These are phyloP conservation scores for Anastatica hierochuntica DNA, from an alignment of 345 rosid species.

Conservation along the genomic window DNA sequence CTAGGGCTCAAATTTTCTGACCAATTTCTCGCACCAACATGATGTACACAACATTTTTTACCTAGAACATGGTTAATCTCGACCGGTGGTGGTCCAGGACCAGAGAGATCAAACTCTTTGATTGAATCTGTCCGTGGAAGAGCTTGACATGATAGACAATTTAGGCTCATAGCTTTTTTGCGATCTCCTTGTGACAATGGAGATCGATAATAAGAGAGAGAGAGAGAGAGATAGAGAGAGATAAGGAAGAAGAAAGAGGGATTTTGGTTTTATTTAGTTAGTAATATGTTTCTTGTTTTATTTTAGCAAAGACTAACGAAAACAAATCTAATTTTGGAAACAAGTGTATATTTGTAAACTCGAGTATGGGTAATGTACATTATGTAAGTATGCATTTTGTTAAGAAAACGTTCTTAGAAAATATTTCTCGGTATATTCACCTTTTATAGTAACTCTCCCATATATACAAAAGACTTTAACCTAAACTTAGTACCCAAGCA, in stretches of 20 bases:
- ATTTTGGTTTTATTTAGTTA: constrained; percentile 12
- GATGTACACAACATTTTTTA: constrained; percentile 30
- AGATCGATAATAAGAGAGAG: constrained; percentile 3
- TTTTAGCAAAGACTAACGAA: constrained; percentile 17
- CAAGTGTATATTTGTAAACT: constrained; percentile 5
- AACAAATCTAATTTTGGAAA: constrained; percentile 9
- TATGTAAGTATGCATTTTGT: no score
- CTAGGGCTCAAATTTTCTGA: constrained; percentile 37
- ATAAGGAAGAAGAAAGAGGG: neutral
- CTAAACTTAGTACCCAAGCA: no score
- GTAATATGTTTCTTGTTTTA: neutral
- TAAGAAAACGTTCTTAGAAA: no score
- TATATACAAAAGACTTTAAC: no score
- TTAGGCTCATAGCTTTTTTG: constrained; percentile 36
- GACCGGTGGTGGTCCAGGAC: constrained; percentile 20
- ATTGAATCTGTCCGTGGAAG: constrained; percentile 21
- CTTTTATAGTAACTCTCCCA: no score
- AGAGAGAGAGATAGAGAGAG: constrained; percentile 4
- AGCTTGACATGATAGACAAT: constrained; percentile 48
- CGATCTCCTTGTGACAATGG: constrained; percentile 9
- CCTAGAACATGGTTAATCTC: constrained; percentile 23
- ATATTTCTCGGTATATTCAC: no score
- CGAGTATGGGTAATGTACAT: neutral
- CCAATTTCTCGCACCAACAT: constrained; percentile 19
- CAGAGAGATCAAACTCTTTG: constrained; percentile 10